Evolutionary conservation across 1,284 basidiomycete species (phyloP), one percentile per base, ranked within the genome.

Genomic region (Phlebopus sp.): DNA sequence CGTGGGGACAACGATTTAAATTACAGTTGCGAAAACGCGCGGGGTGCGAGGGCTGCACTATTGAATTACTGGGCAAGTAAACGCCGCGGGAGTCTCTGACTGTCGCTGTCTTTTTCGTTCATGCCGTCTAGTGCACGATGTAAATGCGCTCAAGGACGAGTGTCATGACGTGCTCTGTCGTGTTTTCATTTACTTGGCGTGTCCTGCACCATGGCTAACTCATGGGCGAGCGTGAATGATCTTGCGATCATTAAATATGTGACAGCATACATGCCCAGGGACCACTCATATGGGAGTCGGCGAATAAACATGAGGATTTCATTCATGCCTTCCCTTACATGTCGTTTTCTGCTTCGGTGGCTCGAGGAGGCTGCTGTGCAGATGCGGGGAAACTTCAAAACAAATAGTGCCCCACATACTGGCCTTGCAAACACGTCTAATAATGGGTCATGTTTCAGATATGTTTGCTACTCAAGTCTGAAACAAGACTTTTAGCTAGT

Each of bases 341-440:
- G 34, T 36, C 14, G n/a, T 32, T 27, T 39, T 31, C 25, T 29
- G 25, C 34, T 47, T 48, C 36, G 35, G 41, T 43, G 37, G 19
- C 29, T 49, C n/a, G n/a, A n/a, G n/a, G n/a, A n/a, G n/a, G n/a
- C n/a, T n/a, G 53, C 50, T 49, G 46, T 54, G 50, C 50, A 44
- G 37, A 44, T 58, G 58, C 50, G 56, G 51, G 59, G 59, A 50
- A 62, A 41, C 44, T 43, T 52, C 34, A 44, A 35, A 46, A 21
- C 47, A 8, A 13, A 17, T n/a, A 36, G 14, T 8, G 50, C 57
- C 49, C 25, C 30, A 34, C 15, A 34, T 34, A 14, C 13, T 11
- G 13, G 32, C 4, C 4, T 34, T 4, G 38, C 61, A 63, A 31
- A 37, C 19, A 14, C 37, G 19, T 36, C 46, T 17, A 41, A 27